Evolutionary conservation across 1,284 basidiomycete genomes (phyloP).

Genomic region (Austroboletus niveus): DNA sequence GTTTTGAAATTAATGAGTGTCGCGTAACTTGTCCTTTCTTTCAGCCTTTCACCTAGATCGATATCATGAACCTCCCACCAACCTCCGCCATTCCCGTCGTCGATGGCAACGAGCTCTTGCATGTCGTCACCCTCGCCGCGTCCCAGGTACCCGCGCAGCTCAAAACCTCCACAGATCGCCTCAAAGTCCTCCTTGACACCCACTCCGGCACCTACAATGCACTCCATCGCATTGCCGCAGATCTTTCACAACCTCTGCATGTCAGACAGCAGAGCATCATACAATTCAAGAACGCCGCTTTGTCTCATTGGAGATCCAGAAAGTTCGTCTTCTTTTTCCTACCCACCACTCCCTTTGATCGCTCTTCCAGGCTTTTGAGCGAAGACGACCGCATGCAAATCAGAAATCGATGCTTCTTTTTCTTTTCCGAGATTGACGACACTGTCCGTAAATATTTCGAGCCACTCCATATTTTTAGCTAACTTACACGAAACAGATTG

Average conservation of each 20-base stretch:
- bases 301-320: constrained; percentile 67
- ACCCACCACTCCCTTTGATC: constrained; percentile 12
- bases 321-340: constrained; percentile 45
- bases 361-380: constrained; percentile 51
- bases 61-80: constrained; percentile 19
- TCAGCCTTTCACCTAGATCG: constrained; percentile 12
- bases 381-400: constrained; percentile 63
- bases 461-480: constrained; percentile 6
- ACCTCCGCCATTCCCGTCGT: constrained; percentile 36
- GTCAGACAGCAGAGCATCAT: constrained; percentile 77
- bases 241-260: constrained; percentile 52
- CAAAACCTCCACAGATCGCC: constrained; percentile 55
- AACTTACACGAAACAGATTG: constrained; percentile 48
- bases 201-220: constrained; percentile 64
- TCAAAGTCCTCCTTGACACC: constrained; percentile 62
- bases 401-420: constrained; percentile 55
- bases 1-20: constrained; percentile 19
- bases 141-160: constrained; percentile 66
- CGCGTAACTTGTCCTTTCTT: constrained; percentile 1
- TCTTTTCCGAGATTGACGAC: constrained; percentile 73
- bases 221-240: constrained; percentile 69
- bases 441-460: constrained; percentile 42
- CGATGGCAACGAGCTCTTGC: constrained; percentile 58
- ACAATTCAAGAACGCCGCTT: constrained; percentile 75
- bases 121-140: constrained; percentile 61